Evolutionary conservation across 768 basidiomycete species (phyloP).

Genomic region (Goffeauzyma gilvescens): DNA sequence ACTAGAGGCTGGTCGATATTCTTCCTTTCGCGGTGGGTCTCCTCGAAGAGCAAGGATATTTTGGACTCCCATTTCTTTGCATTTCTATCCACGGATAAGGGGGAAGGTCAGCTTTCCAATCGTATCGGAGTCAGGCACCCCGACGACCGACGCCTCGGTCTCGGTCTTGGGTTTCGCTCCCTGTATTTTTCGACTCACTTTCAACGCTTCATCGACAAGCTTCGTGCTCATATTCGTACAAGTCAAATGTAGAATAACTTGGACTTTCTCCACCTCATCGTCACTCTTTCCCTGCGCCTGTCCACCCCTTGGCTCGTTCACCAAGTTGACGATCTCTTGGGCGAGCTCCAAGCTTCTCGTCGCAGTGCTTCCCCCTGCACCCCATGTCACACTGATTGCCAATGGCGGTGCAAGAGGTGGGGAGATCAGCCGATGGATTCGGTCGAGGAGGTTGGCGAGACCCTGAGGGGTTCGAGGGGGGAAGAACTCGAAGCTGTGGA

Average conservation of each 20-base stretch:
- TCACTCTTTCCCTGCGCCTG: conserved; percentile 1
- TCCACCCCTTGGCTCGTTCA: conserved; percentile 2
- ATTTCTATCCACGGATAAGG: conserved; percentile 36
- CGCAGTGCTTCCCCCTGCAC: conserved; percentile 81
- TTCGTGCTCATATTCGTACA: conserved; percentile 32
- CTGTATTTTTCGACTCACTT: too few relatives aligned
- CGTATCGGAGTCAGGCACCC: neutral
- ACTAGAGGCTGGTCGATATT: conserved; percentile 77
- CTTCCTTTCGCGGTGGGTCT: conserved; percentile 88
- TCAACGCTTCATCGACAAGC: conserved; percentile 27
- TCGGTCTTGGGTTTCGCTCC: too few relatives aligned
- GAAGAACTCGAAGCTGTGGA: conserved; percentile 92
- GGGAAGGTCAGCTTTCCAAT: neutral
- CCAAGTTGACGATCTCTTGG: conserved; percentile 27
- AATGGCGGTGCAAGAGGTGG: conserved; percentile 46
- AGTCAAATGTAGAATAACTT: conserved; percentile 30
- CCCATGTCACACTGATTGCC: conserved; percentile 89
- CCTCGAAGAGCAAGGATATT: conserved; percentile 85
- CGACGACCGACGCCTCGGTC: neutral
- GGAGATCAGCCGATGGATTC: conserved; percentile 59
- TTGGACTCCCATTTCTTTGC: conserved; percentile 61
- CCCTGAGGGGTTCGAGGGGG: conserved; percentile 78
- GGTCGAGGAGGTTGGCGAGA: conserved; percentile 71
- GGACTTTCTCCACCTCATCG: conserved; percentile 19
- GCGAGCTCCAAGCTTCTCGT: conserved; percentile 77